These are phyloP conservation scores for Starmerella vitae DNA, from an alignment of 805 yeast species.

Conservation along the genomic window DNA sequence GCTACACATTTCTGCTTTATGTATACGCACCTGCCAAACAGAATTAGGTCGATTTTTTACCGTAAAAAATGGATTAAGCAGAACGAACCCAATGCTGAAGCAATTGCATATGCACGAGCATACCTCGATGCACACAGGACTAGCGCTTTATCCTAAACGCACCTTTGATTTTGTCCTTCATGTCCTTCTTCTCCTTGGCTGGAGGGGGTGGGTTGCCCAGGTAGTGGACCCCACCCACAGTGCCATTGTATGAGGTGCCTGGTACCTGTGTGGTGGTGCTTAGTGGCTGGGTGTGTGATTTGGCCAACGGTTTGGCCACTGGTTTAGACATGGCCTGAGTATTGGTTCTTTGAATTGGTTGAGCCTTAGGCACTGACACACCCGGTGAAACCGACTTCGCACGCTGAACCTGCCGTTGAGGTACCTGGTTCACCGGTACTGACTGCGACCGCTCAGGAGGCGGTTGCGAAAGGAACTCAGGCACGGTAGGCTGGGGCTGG, in stretches of 20 bases:
- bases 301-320: not conserved
- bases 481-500: constrained; percentile 23
- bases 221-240: constrained; percentile 1
- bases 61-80: no score
- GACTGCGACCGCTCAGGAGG: not conserved
- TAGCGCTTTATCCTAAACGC: constrained; percentile 9
- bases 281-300: not conserved
- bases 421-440: no score
- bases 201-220: constrained; percentile 2
- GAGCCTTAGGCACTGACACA: not conserved
- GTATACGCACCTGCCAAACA: no score
- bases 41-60: no score
- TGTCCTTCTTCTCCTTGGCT: constrained; percentile 11
- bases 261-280: not conserved
- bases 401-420: no score
- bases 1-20: no score
- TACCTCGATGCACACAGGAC: not conserved
- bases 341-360: not conserved
- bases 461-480: constrained; percentile 9
- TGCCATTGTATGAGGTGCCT: not conserved
- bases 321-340: not conserved
- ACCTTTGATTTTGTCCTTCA: constrained; percentile 14
- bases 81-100: not conserved
- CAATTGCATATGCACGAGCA: not conserved
- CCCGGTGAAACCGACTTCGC: not conserved